phyloP scores from a whole-genome alignment of 371 early-diverging fungal genomes.

The Basidiobolus heterosporus region DNA sequence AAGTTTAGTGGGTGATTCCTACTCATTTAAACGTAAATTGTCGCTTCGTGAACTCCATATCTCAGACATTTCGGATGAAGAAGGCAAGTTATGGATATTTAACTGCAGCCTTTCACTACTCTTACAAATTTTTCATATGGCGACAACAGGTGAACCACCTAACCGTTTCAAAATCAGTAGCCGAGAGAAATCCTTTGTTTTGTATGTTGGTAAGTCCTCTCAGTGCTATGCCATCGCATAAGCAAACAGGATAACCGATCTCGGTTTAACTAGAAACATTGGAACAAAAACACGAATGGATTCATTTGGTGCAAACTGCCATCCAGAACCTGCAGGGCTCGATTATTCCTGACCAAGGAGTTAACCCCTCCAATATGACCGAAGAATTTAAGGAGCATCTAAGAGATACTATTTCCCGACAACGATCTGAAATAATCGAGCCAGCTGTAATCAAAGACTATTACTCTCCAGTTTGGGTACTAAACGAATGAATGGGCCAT shows the following conservation, averaged over 20 bases:
- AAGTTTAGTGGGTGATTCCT: constrained; percentile 6
- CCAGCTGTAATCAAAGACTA: constrained; percentile 28
- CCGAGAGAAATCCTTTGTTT: constrained; percentile 42
- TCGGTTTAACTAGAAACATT: constrained; percentile 11
- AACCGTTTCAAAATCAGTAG: constrained; percentile 48
- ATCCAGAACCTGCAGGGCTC: constrained; percentile 26
- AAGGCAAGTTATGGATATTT: constrained; percentile 1
- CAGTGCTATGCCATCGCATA: constrained; percentile 22
- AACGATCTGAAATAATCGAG: constrained; percentile 4
- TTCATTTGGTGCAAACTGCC: constrained; percentile 27
- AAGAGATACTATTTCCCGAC: constrained; percentile 16
- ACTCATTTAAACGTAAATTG: constrained; percentile 40
- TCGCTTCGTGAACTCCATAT: constrained; percentile 37
- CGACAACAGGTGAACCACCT: constrained; percentile 7
- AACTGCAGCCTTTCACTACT: neutral
- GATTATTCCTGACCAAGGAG: too few species aligned
- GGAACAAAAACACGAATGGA: constrained; percentile 38
- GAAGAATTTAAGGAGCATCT: constrained; percentile 22
- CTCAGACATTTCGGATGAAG: constrained; percentile 27
- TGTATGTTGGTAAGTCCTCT: too few species aligned
- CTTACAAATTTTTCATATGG: neutral
- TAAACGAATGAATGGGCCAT: too few species aligned
- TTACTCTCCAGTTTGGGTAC: constrained; percentile 48
- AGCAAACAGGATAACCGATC: neutral
- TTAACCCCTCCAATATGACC: too few species aligned